Percentiles rank a stretch among this genome's conserved stretches.
Conservation (phyloP, 1,284 basidiomycete genomes). For the Clitocybe nebularis region DNA sequence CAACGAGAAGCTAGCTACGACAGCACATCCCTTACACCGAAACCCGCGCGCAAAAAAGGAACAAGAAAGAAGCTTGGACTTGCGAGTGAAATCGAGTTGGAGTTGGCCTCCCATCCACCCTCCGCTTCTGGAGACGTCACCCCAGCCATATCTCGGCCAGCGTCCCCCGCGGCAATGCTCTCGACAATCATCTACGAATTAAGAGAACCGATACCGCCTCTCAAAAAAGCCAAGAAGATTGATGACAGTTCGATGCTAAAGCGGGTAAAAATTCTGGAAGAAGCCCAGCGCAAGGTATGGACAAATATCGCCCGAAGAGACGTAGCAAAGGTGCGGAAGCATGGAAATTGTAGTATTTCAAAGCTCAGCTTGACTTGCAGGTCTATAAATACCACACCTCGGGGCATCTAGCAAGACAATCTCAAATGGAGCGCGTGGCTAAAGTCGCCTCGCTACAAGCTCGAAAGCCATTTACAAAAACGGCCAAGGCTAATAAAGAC, state of each 20-base stretch:
- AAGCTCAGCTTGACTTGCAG: constrained; percentile 33
- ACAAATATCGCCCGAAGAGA: constrained; percentile 79
- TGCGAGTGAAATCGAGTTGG: constrained; percentile 46
- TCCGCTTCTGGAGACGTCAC: constrained; percentile 57
- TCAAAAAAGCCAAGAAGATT: constrained; percentile 71
- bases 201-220: constrained; percentile 59
- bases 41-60: constrained; percentile 35
- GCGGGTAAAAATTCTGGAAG: constrained; percentile 73
- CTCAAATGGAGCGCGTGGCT: constrained; percentile 76
- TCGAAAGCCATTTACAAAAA: constrained; percentile 77
- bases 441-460: constrained; percentile 76
- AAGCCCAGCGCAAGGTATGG: constrained; percentile 85
- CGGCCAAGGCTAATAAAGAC: constrained; percentile 85
- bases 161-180: constrained; percentile 55
- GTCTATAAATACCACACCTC: constrained; percentile 76
- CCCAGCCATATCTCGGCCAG: constrained; percentile 50
- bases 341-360: neutral
- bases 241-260: constrained; percentile 70
- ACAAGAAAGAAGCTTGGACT: constrained; percentile 40
- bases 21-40: constrained; percentile 32
- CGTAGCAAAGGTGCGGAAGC: constrained; percentile 64
- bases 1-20: constrained; percentile 34
- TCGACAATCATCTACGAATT: constrained; percentile 68
- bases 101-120: constrained; percentile 48
- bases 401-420: constrained; percentile 60